Conservation (phyloP, 306 rosid species). For the Vicia sativa region DNA sequence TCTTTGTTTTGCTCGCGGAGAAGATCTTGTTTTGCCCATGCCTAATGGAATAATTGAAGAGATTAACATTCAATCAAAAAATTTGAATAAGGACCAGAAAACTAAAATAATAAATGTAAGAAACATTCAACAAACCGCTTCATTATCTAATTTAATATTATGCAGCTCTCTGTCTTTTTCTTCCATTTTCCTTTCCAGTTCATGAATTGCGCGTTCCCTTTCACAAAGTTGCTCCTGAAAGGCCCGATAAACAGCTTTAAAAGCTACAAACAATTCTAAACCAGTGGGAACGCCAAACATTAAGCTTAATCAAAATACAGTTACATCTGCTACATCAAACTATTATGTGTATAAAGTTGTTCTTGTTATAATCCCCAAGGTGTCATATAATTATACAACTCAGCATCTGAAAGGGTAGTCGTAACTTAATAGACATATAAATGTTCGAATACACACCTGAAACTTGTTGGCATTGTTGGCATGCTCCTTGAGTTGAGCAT, state of each 20-base stretch:
- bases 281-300: slow-evolving; percentile 6
- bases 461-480: slow-evolving; percentile 62
- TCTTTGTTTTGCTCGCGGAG: slow-evolving; percentile 89
- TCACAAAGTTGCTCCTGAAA: slow-evolving; percentile 83
- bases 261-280: slow-evolving; percentile 20
- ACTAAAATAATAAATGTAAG: neutral
- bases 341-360: slow-evolving; percentile 5
- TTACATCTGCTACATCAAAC: slow-evolving; percentile 8
- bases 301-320: slow-evolving; percentile 23
- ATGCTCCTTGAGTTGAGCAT: slow-evolving; percentile 84
- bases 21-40: slow-evolving; percentile 96
- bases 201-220: slow-evolving; percentile 72
- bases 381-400: neutral
- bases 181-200: slow-evolving; percentile 83
- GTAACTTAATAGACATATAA: slow-evolving; percentile 6
- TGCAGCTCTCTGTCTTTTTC: slow-evolving; percentile 90
- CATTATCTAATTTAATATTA: slow-evolving; percentile 79
- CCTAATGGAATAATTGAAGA: slow-evolving; percentile 50
- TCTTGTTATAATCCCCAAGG: slow-evolving; percentile 11
- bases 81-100: neutral
- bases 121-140: slow-evolving; percentile 71
- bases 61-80: slow-evolving; percentile 16
- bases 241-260: slow-evolving; percentile 42
- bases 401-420: neutral
- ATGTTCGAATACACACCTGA: slow-evolving; percentile 60